A percentile compares a stretch with the other conserved stretches of the same genome.
These are phyloP conservation scores for Geotrichum fermentans DNA, from an alignment of 1,139 yeast genomes.

Conservation along the genomic window DNA sequence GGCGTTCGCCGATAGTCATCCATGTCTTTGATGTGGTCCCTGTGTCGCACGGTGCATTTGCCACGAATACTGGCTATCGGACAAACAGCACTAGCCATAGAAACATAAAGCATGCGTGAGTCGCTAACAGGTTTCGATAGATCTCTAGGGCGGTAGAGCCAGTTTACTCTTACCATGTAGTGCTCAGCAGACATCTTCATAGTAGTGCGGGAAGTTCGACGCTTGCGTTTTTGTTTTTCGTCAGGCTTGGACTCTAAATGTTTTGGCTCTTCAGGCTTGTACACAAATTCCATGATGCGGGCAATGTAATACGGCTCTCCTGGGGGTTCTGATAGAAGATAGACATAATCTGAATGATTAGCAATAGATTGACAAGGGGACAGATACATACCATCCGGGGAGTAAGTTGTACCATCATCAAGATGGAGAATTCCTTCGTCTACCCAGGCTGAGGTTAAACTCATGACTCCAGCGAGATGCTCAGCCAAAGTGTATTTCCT, in stretches of 20 bases:
- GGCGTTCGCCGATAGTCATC: conserved; percentile 56
- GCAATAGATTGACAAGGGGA: background rate
- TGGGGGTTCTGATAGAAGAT: conserved; percentile 87
- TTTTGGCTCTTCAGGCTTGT: conserved; percentile 20
- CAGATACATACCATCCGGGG: conserved; percentile 33
- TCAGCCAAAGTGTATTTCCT: conserved; percentile 31
- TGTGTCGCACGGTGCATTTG: conserved; percentile 62
- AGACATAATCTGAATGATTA: conserved; percentile 53
- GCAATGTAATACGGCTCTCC: conserved; percentile 94
- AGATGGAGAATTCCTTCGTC: conserved; percentile 35
- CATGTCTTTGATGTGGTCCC: conserved; percentile 56
- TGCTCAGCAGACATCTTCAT: conserved; percentile 43
- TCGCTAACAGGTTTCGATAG: conserved; percentile 64
- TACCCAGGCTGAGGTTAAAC: conserved; percentile 41
- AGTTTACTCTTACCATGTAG: conserved; percentile 67
- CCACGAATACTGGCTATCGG: conserved; percentile 78
- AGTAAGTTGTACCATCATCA: conserved; percentile 35
- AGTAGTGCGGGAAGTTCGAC: conserved; percentile 4
- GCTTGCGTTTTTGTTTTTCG: background rate
- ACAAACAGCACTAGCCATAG: conserved; percentile 82
- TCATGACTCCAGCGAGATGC: conserved; percentile 32
- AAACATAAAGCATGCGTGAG: conserved; percentile 71
- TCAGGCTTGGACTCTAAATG: background rate
- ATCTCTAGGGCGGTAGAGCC: conserved; percentile 90
- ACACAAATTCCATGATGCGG: conserved; percentile 69